A percentile compares a stretch with the other conserved stretches of the same genome.
Evolutionary conservation across 768 basidiomycete genomes (phyloP).

Genomic region (Podaxis sp.): DNA sequence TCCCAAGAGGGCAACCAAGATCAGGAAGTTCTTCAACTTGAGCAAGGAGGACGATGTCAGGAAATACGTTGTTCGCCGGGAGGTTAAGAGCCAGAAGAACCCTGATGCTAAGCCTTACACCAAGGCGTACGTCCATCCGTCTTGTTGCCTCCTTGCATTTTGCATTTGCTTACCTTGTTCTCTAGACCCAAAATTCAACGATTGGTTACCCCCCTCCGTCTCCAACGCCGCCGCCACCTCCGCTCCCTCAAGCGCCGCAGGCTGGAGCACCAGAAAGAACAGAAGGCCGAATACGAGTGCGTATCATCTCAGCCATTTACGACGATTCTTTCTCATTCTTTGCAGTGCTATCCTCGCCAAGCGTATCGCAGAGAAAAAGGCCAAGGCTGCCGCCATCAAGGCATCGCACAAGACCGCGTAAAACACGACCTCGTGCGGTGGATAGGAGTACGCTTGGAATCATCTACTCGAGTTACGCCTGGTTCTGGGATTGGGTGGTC

Average conservation of each 20-base stretch:
- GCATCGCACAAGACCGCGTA: slow-evolving; percentile 58
- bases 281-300: slow-evolving; percentile 91
- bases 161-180: not conserved
- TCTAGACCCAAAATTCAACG: slow-evolving; percentile 93
- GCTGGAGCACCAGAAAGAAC: slow-evolving; percentile 91
- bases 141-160: not conserved
- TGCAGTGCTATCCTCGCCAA: slow-evolving; percentile 73
- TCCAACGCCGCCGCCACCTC: slow-evolving; percentile 95
- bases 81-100: slow-evolving; percentile 90
- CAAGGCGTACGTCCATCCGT: slow-evolving; percentile 75
- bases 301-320: slow-evolving; percentile 24
- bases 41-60: slow-evolving; percentile 97
- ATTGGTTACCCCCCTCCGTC: slow-evolving; percentile 91
- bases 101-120: slow-evolving; percentile 88
- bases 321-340: not conserved
- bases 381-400: slow-evolving; percentile 84
- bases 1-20: slow-evolving; percentile 97
- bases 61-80: slow-evolving; percentile 93
- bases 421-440: not conserved
- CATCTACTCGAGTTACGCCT: not conserved
- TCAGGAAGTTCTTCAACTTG: slow-evolving; percentile 96
- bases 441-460: not conserved
- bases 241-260: slow-evolving; percentile 84
- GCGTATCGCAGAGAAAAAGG: slow-evolving; percentile 92
- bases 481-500: slow-evolving; percentile 3